These are phyloP conservation scores for Dendrobium nobile DNA, from an alignment of 106 monocot genomes.

Conservation along the genomic window DNA sequence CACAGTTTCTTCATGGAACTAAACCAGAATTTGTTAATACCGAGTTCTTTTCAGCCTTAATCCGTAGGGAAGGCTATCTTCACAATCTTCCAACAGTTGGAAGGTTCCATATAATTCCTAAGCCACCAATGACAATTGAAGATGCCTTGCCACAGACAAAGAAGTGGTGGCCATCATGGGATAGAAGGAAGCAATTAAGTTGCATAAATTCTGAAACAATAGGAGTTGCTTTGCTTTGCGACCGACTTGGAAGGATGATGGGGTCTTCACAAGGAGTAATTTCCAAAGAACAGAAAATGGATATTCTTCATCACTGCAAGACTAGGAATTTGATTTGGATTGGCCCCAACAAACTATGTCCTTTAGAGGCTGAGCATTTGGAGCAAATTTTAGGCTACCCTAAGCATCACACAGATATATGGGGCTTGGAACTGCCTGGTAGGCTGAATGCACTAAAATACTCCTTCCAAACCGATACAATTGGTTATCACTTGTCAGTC, in stretches of 20 bases:
- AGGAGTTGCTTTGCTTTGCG: conserved; percentile 36
- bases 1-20: conserved; percentile 54
- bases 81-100: conserved; percentile 69
- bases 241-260: conserved; percentile 51
- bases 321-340: conserved; percentile 68
- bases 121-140: conserved; percentile 63
- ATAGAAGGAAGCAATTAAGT: conserved; percentile 68
- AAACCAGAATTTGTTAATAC: conserved; percentile 60
- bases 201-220: conserved; percentile 35
- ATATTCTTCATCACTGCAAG: conserved; percentile 78
- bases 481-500: conserved; percentile 61
- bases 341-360: conserved; percentile 41
- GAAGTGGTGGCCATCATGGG: conserved; percentile 93
- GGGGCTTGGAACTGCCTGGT: conserved; percentile 25
- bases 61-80: conserved; percentile 73
- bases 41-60: conserved; percentile 74
- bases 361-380: conserved; percentile 55
- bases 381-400: conserved; percentile 75
- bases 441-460: conserved; percentile 43
- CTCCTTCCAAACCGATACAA: conserved; percentile 69
- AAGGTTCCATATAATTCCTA: conserved; percentile 38
- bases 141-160: conserved; percentile 58
- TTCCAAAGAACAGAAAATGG: conserved; percentile 51
- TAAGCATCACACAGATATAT: conserved; percentile 34
- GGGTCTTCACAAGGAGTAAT: conserved; percentile 44